Evolutionary conservation across 2,329 filamentous ascomycete species (phyloP), one percentile per base, ranked within the genome.

Genomic region (Arachnopeziza araneosa): DNA sequence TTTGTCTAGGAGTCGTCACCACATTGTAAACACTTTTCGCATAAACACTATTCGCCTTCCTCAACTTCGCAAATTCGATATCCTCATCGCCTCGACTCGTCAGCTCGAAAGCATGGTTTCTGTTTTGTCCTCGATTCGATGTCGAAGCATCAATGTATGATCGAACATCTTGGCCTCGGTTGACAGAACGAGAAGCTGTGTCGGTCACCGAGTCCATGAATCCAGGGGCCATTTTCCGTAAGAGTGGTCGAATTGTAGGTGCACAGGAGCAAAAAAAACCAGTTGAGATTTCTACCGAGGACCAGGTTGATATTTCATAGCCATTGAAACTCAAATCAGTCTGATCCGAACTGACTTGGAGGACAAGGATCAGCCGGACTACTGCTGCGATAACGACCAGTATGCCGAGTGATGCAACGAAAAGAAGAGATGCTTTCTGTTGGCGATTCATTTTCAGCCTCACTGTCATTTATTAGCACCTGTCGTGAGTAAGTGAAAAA

Each of bases 221-320:
- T 24, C 57, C 32, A 6, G 63, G 63, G 5, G 57, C 57, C 12
- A 63, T 24, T 50, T 66, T 54, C 1, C 60, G 57, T 19, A 66
- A 50, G 49, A 65, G 56, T 5, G 64, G 64, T n/a, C 58, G 56
- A 21, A 67, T 62, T 21, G 58, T 52, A 22, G 66, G 58, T 14
- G 59, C 64, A 0, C 60, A 63, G 19, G 61, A 61, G 49, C 62
- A 66, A 24, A 68, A 64, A 17, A 64, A 53, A 0, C 61, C 62
- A 9, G 62, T 60, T 32, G 52, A 50, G 19, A 65, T 49, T 57
- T 65, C 66, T 17, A 68, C 52, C 2, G 62, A 52, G 8, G 59
- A 57, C 65, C 61, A 66, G n/a, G 60, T 62, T 23, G 60, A 61
- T 1, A 66, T 57, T 14, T 60, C 54, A 48, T 36, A 61, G 24